Percentiles rank a stretch among this genome's conserved stretches.
These are phyloP conservation scores for Mortierella sp. DNA, from an alignment of 371 early-diverging fungal genomes.

Conservation along the genomic window DNA sequence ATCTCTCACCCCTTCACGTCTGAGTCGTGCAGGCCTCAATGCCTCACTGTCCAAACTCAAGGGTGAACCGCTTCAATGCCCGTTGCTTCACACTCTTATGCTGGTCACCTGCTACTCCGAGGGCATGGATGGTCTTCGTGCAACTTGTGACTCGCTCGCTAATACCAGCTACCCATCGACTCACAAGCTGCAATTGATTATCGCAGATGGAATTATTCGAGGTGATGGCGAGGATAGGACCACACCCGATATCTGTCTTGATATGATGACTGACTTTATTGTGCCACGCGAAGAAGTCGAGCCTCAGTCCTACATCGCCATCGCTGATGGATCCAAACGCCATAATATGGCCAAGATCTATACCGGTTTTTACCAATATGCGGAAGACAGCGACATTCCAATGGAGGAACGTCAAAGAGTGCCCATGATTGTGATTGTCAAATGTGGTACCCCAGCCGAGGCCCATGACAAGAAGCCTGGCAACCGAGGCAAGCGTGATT, in stretches of 20 bases:
- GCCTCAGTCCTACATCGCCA: constrained; percentile 85
- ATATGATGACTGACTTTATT: constrained; percentile 73
- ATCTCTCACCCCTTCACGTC: constrained; percentile 17
- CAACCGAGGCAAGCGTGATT: constrained; percentile 99
- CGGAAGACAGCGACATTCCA: constrained; percentile 43
- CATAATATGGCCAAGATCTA: constrained; percentile 94
- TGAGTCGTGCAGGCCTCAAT: constrained; percentile 38
- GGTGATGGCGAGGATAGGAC: constrained; percentile 83
- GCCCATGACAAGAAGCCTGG: constrained; percentile 81
- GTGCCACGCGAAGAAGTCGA: constrained; percentile 63
- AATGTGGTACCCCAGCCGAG: constrained; percentile 91
- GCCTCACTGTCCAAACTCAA: constrained; percentile 45
- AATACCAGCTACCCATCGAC: constrained; percentile 86
- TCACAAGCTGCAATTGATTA: constrained; percentile 89
- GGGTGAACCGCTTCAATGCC: constrained; percentile 40
- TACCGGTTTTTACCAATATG: constrained; percentile 89
- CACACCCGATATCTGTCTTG: constrained; percentile 81
- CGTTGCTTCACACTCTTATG: constrained; percentile 50
- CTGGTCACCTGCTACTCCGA: constrained; percentile 92
- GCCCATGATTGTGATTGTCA: constrained; percentile 92
- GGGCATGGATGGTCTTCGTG: constrained; percentile 85
- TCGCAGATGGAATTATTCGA: constrained; percentile 91
- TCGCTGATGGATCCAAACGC: constrained; percentile 89
- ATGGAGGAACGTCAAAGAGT: constrained; percentile 67
- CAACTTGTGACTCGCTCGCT: constrained; percentile 93